Evolutionary conservation across 768 basidiomycete genomes (phyloP), one percentile per base, ranked within the genome.

Genomic region (Rhodocollybia butyracea): DNA sequence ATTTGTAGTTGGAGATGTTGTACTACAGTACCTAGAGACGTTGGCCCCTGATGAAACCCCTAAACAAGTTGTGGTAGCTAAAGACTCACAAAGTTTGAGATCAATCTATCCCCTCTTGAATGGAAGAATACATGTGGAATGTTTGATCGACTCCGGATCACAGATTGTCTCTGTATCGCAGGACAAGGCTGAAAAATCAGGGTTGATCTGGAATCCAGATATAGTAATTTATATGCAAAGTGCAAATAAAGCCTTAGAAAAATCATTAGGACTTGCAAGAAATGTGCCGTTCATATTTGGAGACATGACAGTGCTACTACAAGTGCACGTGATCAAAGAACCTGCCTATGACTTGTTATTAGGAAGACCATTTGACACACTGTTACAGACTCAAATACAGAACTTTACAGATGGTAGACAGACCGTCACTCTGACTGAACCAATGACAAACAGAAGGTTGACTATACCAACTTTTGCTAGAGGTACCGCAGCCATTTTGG

Each of bases 341-440:
- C 61, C 68, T 1, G 61, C 68, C 0, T 70, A 68, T 42, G 57
- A 69, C n/a, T 54, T 67, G 19, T 51, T 70, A n/a, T 43, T 70
- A 0, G 65, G 69, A 15, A 26, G 62, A 12, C 43, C 53, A 19
- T 54, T 54, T 54, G 41, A 54, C 22, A 34, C 21, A 29, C n/a
- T 54, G 13, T 19, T 36, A 22, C n/a, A 54, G 26, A 54, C 32
- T 31, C n/a, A 24, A 17, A 24, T 46, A 19, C 22, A 45, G 29
- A 46, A 29, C 11, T n/a, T 26, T 17, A 45, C 21, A 26, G 40
- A 46, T 45, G 53, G 43, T 22, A 42, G 39, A 27, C 27, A 54
- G 24, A 27, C 26, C 15, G 36, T 54, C 26, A 46, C 53, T 31
- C 12, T 51, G 21, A 32, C 27, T 22, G 50, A 51, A 13, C 50